A percentile compares a stretch with the other conserved stretches of the same genome.
phyloP scores from a whole-genome alignment of 345 rosid species.

The Eucalyptus tenuipes region DNA sequence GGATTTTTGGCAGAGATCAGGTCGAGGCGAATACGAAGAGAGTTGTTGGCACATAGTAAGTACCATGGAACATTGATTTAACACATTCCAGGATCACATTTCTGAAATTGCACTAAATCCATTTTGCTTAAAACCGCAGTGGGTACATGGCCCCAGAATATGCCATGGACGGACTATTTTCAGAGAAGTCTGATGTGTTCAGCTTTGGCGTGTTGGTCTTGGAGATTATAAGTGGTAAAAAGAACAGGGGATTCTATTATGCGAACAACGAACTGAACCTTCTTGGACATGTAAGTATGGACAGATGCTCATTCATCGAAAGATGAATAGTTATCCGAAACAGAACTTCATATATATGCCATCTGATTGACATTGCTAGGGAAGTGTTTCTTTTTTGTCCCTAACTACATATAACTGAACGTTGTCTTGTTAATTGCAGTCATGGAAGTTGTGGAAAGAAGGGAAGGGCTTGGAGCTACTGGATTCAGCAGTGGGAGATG shows the following conservation, averaged over 20 bases:
- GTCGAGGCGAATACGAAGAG: slow-evolving; percentile 42
- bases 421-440: slow-evolving; percentile 9
- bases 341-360: background rate
- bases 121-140: slow-evolving; percentile 5
- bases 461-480: slow-evolving; percentile 35
- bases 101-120: background rate
- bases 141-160: slow-evolving; percentile 88
- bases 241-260: slow-evolving; percentile 57
- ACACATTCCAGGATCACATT: background rate
- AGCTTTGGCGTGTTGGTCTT: slow-evolving; percentile 67
- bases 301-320: background rate
- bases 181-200: slow-evolving; percentile 58
- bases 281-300: slow-evolving; percentile 57
- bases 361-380: background rate
- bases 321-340: background rate
- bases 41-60: slow-evolving; percentile 84
- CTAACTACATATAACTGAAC: background rate
- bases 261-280: slow-evolving; percentile 51
- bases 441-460: slow-evolving; percentile 60
- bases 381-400: background rate
- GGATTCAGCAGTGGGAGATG: slow-evolving; percentile 18
- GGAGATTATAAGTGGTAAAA: slow-evolving; percentile 57
- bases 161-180: slow-evolving; percentile 70
- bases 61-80: background rate
- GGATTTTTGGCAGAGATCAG: slow-evolving; percentile 65